phyloP scores from a whole-genome alignment of 148 eudicot genomes.

The Chenopodium formosanum region DNA sequence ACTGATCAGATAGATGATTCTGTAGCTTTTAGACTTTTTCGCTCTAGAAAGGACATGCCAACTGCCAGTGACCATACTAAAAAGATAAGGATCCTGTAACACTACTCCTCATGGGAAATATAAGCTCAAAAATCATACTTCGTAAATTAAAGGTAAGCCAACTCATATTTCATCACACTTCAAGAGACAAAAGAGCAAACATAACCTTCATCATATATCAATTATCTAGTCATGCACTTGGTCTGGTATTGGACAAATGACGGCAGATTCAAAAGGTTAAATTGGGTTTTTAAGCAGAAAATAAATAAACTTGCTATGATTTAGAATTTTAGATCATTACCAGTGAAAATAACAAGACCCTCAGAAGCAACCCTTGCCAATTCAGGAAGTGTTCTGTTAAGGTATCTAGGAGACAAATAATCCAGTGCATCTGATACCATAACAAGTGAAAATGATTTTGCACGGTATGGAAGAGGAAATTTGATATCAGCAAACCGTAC shows the following conservation, averaged over 20 bases:
- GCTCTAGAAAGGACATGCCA: background rate
- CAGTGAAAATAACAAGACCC: slow-evolving; percentile 42
- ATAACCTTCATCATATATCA: background rate
- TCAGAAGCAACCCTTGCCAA: slow-evolving; percentile 44
- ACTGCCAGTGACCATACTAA: background rate
- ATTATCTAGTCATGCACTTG: background rate
- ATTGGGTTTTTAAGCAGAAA: background rate
- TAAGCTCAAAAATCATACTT: too few species aligned
- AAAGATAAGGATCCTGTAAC: background rate
- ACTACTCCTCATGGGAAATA: too few species aligned
- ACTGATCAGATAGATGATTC: too few species aligned
- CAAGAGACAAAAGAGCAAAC: background rate
- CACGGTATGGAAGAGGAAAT: slow-evolving; percentile 41
- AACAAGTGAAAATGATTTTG: slow-evolving; percentile 38
- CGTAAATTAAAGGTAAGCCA: background rate
- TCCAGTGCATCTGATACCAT: slow-evolving; percentile 41
- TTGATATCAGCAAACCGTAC: slow-evolving; percentile 40
- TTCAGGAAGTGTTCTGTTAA: slow-evolving; percentile 51
- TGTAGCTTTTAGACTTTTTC: too few species aligned
- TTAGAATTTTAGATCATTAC: slow-evolving; percentile 11
- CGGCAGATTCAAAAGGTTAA: background rate
- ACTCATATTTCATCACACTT: background rate
- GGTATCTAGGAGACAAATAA: slow-evolving; percentile 41
- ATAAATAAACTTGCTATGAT: background rate
- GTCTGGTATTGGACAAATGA: background rate